Percentiles rank a stretch among this genome's conserved stretches.
Evolutionary conservation across 345 rosid species (phyloP).

Genomic region (Citrus unshiu): DNA sequence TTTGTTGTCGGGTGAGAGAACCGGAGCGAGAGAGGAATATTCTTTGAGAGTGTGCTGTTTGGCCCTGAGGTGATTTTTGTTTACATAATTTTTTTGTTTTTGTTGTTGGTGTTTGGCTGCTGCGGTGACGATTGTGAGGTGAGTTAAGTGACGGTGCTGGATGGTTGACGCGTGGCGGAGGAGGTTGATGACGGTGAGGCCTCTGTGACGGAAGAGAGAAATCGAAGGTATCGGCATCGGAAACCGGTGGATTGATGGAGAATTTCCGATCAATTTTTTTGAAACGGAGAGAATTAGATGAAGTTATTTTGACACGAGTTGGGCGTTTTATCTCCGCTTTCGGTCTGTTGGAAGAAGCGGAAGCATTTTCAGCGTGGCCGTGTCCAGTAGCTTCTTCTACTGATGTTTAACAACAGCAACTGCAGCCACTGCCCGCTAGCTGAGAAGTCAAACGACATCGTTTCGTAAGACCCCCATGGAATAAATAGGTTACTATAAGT

Average conservation of each 20-base stretch:
- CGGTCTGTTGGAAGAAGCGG: not conserved
- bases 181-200: constrained; percentile 20
- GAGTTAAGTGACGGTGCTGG: constrained; percentile 19
- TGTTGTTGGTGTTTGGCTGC: constrained; percentile 44
- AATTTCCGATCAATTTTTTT: not conserved
- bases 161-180: constrained; percentile 34
- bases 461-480: not conserved
- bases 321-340: not conserved
- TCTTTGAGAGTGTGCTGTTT: constrained; percentile 46
- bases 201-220: constrained; percentile 43
- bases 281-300: not conserved
- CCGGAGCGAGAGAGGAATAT: constrained; percentile 66
- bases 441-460: not conserved
- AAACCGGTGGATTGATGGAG: not conserved
- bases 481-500: not conserved
- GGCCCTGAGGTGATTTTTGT: constrained; percentile 66
- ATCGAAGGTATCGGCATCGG: constrained; percentile 46
- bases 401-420: not conserved
- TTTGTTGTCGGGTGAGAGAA: constrained; percentile 48
- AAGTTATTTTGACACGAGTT: not conserved
- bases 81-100: constrained; percentile 51
- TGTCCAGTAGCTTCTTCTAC: not conserved
- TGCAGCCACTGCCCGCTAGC: not conserved
- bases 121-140: constrained; percentile 17
- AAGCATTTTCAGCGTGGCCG: not conserved